phyloP scores from a whole-genome alignment of 2,329 filamentous ascomycete genomes.

The Chaetomium strumarium region DNA sequence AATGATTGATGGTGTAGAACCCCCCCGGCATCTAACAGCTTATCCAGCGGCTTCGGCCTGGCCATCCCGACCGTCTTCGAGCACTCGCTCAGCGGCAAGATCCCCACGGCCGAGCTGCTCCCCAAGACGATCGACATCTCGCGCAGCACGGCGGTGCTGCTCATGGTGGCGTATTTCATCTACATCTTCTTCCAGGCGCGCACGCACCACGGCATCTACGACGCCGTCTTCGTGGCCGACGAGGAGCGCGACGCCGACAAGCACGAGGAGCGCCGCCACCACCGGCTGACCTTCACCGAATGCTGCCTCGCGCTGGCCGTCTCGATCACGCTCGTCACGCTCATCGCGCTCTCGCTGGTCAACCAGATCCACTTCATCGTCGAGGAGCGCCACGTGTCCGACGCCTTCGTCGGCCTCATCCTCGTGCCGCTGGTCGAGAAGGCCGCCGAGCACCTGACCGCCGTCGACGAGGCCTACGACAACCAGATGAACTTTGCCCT shows the following conservation, averaged over 20 bases:
- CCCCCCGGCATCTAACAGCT: constrained; percentile 1
- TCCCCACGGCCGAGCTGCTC: constrained; percentile 36
- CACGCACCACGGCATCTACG: constrained; percentile 71
- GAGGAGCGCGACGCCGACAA: constrained; percentile 62
- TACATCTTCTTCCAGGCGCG: constrained; percentile 69
- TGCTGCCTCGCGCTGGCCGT: constrained; percentile 59
- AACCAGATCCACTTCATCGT: constrained; percentile 61
- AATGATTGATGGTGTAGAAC: too few species aligned
- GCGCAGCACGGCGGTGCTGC: constrained; percentile 62
- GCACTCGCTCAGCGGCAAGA: constrained; percentile 35
- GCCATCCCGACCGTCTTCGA: constrained; percentile 53
- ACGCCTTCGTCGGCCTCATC: constrained; percentile 62
- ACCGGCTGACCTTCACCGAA: constrained; percentile 70
- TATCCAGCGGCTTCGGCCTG: constrained; percentile 41
- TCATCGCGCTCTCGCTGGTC: constrained; percentile 70
- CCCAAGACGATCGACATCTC: constrained; percentile 59
- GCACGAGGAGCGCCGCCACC: constrained; percentile 52
- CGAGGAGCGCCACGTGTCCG: constrained; percentile 38
- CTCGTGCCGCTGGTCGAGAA: constrained; percentile 80
- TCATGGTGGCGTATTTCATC: constrained; percentile 62
- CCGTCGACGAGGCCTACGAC: constrained; percentile 79
- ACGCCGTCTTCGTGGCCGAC: constrained; percentile 65
- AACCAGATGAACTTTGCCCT: constrained; percentile 80
- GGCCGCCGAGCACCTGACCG: constrained; percentile 77
- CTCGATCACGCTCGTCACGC: constrained; percentile 61